Evolutionary conservation across 177 flowering plant species (phyloP).

Genomic region (Tripterygium wilfordii): DNA sequence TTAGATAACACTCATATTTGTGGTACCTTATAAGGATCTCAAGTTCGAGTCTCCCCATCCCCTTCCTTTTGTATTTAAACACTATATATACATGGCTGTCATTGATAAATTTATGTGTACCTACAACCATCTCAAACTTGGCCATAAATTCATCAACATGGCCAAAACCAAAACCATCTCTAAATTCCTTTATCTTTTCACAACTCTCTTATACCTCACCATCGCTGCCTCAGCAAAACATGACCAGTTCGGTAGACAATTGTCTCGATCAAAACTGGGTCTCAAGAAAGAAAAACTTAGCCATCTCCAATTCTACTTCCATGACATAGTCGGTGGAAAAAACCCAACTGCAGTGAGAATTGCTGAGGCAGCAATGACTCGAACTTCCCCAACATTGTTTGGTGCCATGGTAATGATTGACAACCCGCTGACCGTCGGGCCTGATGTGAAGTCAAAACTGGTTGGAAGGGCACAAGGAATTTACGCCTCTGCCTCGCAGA

Average conservation of each 20-base stretch:
- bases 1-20: too few species aligned
- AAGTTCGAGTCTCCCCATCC: too few species aligned
- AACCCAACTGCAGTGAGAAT: constrained; percentile 27
- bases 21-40: too few species aligned
- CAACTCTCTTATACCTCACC: not conserved
- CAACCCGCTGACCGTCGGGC: constrained; percentile 24
- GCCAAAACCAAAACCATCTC: constrained; percentile 5
- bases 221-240: not conserved
- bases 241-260: not conserved
- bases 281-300: constrained; percentile 25
- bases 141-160: too few species aligned
- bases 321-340: constrained; percentile 25
- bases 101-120: too few species aligned
- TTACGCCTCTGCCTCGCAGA: constrained; percentile 19
- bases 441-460: constrained; percentile 19
- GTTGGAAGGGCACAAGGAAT: constrained; percentile 40
- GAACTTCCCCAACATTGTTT: constrained; percentile 12
- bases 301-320: constrained; percentile 39
- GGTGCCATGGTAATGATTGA: constrained; percentile 26
- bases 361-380: constrained; percentile 17
- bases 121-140: too few species aligned
- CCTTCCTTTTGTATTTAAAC: too few species aligned
- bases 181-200: not conserved
- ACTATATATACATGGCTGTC: too few species aligned
- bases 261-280: constrained; percentile 6